Evolutionary conservation across 352 stramenopile genomes (phyloP).

Genomic region (Globisporangium cederbergense): DNA sequence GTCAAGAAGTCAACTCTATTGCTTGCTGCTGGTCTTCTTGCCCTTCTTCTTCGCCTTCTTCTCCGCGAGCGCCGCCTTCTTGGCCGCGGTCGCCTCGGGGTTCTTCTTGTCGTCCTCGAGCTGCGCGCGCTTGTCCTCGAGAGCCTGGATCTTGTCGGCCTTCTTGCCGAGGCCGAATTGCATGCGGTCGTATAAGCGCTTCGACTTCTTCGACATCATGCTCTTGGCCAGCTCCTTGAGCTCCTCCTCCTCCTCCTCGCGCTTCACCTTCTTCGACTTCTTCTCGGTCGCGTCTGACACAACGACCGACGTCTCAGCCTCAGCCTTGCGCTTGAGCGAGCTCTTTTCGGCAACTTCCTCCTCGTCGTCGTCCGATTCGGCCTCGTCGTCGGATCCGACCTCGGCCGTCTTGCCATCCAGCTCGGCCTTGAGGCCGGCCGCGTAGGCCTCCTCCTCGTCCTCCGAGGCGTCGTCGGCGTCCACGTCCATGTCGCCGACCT

Average conservation of each 20-base stretch:
- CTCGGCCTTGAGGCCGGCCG: constrained; percentile 79
- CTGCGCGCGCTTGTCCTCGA: constrained; percentile 77
- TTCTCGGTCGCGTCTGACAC: constrained; percentile 27
- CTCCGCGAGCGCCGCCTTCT: not conserved
- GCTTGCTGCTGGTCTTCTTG: constrained; percentile 18
- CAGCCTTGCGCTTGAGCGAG: constrained; percentile 48
- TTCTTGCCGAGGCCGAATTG: constrained; percentile 89
- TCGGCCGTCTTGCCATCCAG: constrained; percentile 39
- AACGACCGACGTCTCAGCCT: not conserved
- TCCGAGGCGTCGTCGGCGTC: constrained; percentile 54
- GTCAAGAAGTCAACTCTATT: constrained; percentile 11
- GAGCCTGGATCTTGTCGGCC: constrained; percentile 79
- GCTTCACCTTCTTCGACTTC: constrained; percentile 76
- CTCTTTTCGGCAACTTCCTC: constrained; percentile 31
- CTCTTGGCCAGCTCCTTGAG: constrained; percentile 85
- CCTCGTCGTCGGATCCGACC: constrained; percentile 40
- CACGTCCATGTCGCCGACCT: constrained; percentile 38
- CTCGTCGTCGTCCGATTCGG: constrained; percentile 35
- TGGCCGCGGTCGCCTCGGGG: constrained; percentile 17
- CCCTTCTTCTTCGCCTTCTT: constrained; percentile 26
- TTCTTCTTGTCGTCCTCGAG: constrained; percentile 63
- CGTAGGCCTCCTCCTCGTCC: constrained; percentile 72
- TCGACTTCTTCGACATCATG: constrained; percentile 93
- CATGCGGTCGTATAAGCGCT: constrained; percentile 90
- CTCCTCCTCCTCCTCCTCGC: constrained; percentile 72